These are phyloP conservation scores for Rhytidiadelphus loreus DNA, from an alignment of 225 moss, liverwort and hornwort genomes.

Conservation along the genomic window DNA sequence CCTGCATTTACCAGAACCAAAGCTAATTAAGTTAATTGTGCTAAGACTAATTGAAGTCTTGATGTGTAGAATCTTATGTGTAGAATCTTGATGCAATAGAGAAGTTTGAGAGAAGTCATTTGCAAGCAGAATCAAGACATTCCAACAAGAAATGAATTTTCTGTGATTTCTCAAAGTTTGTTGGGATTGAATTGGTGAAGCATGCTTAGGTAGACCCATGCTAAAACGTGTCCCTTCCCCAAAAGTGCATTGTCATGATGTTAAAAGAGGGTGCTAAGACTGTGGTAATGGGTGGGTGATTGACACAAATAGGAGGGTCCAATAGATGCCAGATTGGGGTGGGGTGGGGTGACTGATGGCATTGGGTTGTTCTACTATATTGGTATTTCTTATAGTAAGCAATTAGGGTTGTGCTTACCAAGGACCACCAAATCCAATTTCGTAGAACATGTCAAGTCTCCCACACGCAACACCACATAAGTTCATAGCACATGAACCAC, in stretches of 20 bases:
- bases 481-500: constrained; percentile 94
- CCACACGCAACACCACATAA: constrained; percentile 86
- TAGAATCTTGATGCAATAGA: not conserved
- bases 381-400: not conserved
- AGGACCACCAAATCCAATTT: constrained; percentile 90
- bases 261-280: not conserved
- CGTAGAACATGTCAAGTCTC: constrained; percentile 90
- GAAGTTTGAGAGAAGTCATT: not conserved
- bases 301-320: fast-evolving
- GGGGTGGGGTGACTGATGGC: fast-evolving
- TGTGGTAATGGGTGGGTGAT: no score
- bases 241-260: not conserved
- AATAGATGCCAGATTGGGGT: not conserved
- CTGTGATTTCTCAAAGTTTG: not conserved
- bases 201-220: not conserved
- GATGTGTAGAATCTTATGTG: no score
- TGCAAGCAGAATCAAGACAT: not conserved
- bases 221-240: not conserved
- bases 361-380: not conserved
- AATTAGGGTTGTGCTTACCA: constrained; percentile 34
- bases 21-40: not conserved
- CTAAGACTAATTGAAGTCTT: not conserved
- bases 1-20: constrained; percentile 12
- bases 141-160: not conserved
- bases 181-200: not conserved